These are phyloP conservation scores for Jaenimonas drosophilae DNA, from an alignment of 208 protist genomes.

Conservation along the genomic window DNA sequence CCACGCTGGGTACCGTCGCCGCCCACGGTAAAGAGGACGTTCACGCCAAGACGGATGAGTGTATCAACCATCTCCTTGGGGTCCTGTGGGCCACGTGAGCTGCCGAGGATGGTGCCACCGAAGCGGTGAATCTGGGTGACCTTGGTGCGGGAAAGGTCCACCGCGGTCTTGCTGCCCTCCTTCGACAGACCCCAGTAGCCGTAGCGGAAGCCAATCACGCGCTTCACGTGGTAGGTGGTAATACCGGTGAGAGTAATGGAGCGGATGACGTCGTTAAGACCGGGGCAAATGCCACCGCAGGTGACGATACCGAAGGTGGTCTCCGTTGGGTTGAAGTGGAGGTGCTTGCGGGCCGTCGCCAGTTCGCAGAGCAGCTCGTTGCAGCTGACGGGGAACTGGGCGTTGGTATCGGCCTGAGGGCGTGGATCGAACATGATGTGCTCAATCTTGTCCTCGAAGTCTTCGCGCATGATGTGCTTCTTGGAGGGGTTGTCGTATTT, in stretches of 20 bases:
- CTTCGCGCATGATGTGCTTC: conserved; percentile 61
- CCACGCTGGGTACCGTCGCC: conserved; percentile 93
- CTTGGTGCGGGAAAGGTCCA: conserved; percentile 66
- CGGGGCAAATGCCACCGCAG: conserved; percentile 94
- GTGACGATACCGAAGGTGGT: conserved; percentile 90
- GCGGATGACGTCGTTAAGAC: conserved; percentile 93
- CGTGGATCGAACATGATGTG: conserved; percentile 88
- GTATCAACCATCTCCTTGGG: conserved; percentile 89
- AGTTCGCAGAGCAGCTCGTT: conserved; percentile 65
- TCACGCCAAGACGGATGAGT: conserved; percentile 70
- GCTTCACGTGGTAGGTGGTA: conserved; percentile 81
- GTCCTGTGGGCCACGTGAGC: conserved; percentile 85
- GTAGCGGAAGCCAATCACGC: conserved; percentile 88
- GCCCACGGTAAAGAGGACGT: conserved; percentile 91
- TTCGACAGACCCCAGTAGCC: conserved; percentile 90
- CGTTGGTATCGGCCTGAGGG: conserved; percentile 33
- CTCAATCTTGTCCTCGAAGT: conserved; percentile 67
- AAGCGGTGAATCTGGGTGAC: conserved; percentile 88
- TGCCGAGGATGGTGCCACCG: conserved; percentile 90
- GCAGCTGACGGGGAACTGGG: conserved; percentile 53
- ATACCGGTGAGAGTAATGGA: conserved; percentile 77
- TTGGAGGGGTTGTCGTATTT: conserved; percentile 75
- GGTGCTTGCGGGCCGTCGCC: conserved; percentile 64
- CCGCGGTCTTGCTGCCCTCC: conserved; percentile 76
- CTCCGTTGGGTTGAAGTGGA: conserved; percentile 86